Evolutionary conservation across 2,329 filamentous ascomycete species (phyloP).

Genomic region (Triangularia verruculosa): DNA sequence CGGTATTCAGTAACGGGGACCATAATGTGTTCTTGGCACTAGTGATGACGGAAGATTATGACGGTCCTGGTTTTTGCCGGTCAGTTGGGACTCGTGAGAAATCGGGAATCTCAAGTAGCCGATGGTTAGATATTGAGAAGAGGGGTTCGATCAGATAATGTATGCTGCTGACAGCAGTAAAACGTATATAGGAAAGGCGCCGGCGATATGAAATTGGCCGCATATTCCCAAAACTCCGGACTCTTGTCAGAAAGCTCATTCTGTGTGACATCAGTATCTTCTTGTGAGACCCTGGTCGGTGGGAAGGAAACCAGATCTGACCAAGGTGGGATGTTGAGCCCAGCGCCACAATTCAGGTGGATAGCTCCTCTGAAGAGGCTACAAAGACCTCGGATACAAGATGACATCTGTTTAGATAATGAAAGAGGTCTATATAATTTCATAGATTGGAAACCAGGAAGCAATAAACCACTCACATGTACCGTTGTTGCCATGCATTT

Average conservation of each 20-base stretch:
- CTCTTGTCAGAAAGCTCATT: not conserved
- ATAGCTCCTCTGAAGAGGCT: not conserved
- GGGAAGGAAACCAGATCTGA: not conserved
- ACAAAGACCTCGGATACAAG: not conserved
- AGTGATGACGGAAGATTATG: constrained; percentile 1
- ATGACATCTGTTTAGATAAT: too few species aligned
- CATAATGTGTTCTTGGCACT: not conserved
- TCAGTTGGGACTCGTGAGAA: not conserved
- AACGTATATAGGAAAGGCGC: not conserved
- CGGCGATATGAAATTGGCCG: not conserved
- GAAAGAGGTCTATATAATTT: too few species aligned
- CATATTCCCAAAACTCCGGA: not conserved
- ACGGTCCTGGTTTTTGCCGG: not conserved
- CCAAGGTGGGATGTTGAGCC: too few species aligned
- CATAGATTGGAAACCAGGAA: too few species aligned
- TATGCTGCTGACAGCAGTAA: not conserved
- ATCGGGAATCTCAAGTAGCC: not conserved
- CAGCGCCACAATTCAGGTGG: too few species aligned
- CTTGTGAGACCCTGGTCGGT: not conserved
- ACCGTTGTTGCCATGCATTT: too few species aligned
- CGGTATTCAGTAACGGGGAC: not conserved
- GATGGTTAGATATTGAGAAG: not conserved
- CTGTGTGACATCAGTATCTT: not conserved
- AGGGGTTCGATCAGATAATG: not conserved
- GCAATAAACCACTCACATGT: not conserved